Evolutionary conservation across 1,284 basidiomycete species (phyloP).

Genomic region (Tilletia indica): DNA sequence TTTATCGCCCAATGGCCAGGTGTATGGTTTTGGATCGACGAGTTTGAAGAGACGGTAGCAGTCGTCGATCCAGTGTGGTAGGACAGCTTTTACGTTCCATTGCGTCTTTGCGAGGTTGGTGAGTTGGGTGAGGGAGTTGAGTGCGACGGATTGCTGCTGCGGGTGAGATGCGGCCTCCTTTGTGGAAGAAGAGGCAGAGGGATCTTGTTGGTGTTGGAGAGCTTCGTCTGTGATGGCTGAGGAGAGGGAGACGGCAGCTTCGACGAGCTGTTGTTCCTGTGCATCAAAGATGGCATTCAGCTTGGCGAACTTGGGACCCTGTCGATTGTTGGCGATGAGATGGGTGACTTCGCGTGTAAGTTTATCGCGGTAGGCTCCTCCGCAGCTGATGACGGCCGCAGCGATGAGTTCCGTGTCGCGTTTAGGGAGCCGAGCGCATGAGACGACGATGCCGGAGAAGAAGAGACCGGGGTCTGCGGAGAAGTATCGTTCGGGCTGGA

Average conservation of each 20-base stretch:
- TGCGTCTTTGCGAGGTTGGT: conserved; percentile 61
- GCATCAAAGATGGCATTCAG: conserved; percentile 22
- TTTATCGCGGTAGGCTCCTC: conserved; percentile 74
- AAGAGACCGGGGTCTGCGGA: conserved; percentile 73
- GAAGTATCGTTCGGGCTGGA: conserved; percentile 61
- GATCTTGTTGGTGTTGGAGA: background rate
- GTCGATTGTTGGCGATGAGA: conserved; percentile 63
- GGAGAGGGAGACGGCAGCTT: conserved; percentile 26
- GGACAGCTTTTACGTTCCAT: conserved; percentile 65
- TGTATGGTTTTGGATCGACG: conserved; percentile 59
- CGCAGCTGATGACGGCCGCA: conserved; percentile 71
- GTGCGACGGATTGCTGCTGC: conserved; percentile 64
- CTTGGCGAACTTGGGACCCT: conserved; percentile 29
- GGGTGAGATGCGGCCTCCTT: background rate
- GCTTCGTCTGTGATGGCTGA: background rate
- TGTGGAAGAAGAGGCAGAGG: background rate
- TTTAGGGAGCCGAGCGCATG: conserved; percentile 62
- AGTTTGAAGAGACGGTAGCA: conserved; percentile 66
- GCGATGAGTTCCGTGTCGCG: conserved; percentile 72
- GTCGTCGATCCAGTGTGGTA: conserved; percentile 83
- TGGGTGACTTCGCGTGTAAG: conserved; percentile 82
- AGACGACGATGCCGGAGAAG: conserved; percentile 74
- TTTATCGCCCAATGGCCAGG: conserved; percentile 35
- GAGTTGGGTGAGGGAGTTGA: conserved; percentile 42
- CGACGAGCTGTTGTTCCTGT: conserved; percentile 37